Base-by-base conservation (phyloP, 179 eudicot species). In the Spinacia oleracea region DNA sequence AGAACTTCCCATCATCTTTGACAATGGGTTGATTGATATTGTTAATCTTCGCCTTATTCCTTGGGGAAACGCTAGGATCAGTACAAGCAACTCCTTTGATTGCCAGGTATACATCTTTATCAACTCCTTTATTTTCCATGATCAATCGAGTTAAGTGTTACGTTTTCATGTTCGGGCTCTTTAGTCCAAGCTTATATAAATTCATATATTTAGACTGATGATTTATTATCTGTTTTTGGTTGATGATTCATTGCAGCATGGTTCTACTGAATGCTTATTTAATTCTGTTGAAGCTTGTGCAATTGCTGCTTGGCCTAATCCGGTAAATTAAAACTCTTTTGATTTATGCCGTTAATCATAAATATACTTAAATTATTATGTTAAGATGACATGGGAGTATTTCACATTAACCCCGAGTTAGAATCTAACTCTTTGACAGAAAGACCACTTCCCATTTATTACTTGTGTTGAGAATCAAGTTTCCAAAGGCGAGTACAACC, bases 251-350 rank as follows among this genome's bases (percentile, higher is more conserved):
- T 64, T 91, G 81, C 91, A 93, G 98, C 98, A 93, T 81, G 94
- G 98, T 20, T 87, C 85, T 14, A 76, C 79, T 72, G 96, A 94
- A 76, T 94, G 97, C 82, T 56, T 81, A 78, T 83, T 92, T 42
- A 86, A 92, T 80, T 87, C 91, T 21, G 81, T 84, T 29, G 91
- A 92, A 86, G 97, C 96, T 27, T 94, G 96, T 77, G 98, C 96
- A 15, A 87, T 92, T 43, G 68, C 83, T 64, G 81, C 81, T 38
- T 93, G 93, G 98, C 92, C 93, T 65, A 87, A 80, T 69, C 76
- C 70, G 93, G 98, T 93, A 88, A 88, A n/a, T n/a, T n/a, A n/a
- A 85, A 38, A 42, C 20, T 31, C 70, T 11, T 5, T 42, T 25
- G 9, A 48, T 45, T 5, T 70, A 48, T 20, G 31, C 8, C 4